Evolutionary conservation across 2,329 filamentous ascomycete genomes (phyloP).

Genomic region (Aspergillus japonicus): DNA sequence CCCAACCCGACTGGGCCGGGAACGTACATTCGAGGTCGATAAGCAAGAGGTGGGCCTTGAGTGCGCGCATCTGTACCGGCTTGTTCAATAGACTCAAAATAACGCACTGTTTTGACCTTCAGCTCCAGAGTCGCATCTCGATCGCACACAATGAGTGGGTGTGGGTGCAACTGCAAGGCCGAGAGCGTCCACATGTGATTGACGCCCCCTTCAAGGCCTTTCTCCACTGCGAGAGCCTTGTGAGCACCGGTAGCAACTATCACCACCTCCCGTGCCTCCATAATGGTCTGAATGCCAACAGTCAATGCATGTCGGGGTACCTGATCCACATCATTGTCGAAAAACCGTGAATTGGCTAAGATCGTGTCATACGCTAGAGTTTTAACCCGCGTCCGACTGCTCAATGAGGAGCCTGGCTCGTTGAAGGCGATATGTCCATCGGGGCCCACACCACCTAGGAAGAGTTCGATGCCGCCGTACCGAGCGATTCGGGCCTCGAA

Average conservation of each 20-base stretch:
- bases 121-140: constrained; percentile 74
- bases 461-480: constrained; percentile 78
- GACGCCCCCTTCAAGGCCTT: constrained; percentile 75
- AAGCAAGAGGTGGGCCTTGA: constrained; percentile 44
- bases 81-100: constrained; percentile 71
- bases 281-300: constrained; percentile 78
- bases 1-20: constrained; percentile 28
- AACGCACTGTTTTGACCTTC: constrained; percentile 71
- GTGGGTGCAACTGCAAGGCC: constrained; percentile 73
- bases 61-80: constrained; percentile 53
- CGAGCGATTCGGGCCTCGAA: constrained; percentile 77
- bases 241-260: constrained; percentile 79
- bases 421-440: constrained; percentile 92
- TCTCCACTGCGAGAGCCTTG: constrained; percentile 76
- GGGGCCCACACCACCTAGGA: constrained; percentile 79
- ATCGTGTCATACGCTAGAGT: constrained; percentile 86
- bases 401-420: constrained; percentile 77
- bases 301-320: constrained; percentile 82
- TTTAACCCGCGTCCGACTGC: constrained; percentile 78
- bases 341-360: constrained; percentile 81
- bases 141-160: constrained; percentile 79
- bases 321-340: constrained; percentile 68
- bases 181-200: constrained; percentile 93
- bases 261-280: constrained; percentile 78
- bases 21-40: constrained; percentile 38